phyloP scores from a whole-genome alignment of 306 rosid genomes.

The Chamaecrista fasciculata region DNA sequence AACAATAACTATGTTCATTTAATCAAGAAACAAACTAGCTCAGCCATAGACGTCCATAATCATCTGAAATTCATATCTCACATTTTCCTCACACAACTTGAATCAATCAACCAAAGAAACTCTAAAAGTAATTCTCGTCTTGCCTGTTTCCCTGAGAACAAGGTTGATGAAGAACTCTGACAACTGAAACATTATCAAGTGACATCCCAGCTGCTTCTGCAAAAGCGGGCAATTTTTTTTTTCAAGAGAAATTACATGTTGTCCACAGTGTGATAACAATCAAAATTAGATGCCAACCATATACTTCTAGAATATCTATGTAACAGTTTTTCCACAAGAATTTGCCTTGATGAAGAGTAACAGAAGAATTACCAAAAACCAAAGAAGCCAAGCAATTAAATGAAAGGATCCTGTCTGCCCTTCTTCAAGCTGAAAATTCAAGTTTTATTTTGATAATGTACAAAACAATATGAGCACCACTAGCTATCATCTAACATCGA shows the following conservation, averaged over 20 bases:
- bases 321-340: slow-evolving; percentile 5
- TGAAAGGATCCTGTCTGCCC: background rate
- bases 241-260: slow-evolving; percentile 11
- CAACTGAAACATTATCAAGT: slow-evolving; percentile 72
- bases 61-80: slow-evolving; percentile 24
- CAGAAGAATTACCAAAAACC: background rate
- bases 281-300: background rate
- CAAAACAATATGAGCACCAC: background rate
- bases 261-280: background rate
- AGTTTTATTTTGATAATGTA: slow-evolving; percentile 1
- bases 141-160: slow-evolving; percentile 77
- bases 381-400: background rate
- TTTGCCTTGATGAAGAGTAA: background rate
- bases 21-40: slow-evolving; percentile 23
- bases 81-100: slow-evolving; percentile 24
- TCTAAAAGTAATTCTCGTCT: slow-evolving; percentile 35
- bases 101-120: slow-evolving; percentile 36
- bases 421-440: background rate
- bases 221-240: slow-evolving; percentile 28
- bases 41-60: slow-evolving; percentile 25
- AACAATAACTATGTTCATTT: background rate
- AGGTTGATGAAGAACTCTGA: slow-evolving; percentile 78
- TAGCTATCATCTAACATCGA: background rate
- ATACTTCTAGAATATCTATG: slow-evolving; percentile 13
- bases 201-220: slow-evolving; percentile 77